Evolutionary conservation across 2,329 filamentous ascomycete species (phyloP), one percentile per base, ranked within the genome.

Genomic region (Clarireedia hainanense): DNA sequence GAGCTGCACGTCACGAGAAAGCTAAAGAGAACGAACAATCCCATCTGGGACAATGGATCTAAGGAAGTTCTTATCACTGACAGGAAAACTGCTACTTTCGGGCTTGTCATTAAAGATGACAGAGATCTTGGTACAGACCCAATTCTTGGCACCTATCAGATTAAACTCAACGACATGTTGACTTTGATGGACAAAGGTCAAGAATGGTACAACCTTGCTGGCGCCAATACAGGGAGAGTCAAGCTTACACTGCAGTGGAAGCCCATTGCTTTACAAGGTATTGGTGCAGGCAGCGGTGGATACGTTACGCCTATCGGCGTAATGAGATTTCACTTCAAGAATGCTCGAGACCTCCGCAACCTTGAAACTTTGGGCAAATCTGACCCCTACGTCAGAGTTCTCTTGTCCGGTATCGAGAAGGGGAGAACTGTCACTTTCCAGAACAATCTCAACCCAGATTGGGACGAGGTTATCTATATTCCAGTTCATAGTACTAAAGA

Each of bases 1-100:
- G 87, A 95, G 69, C 80, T 97, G 4, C 91, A 96, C 65, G 80
- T 84, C 56, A 95, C 91, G 52, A 89, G 91, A 73, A 95, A 91
- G 72, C 80, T 96, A 65, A 99, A 97, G 80, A 86, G 92, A 59
- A 97, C 91, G 58, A 99, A 99, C 74, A 94, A 96, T 65, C 94
- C 94, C 6, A 91, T 99, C 65, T 99, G 91, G 86, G 86, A 92
- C 53, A 87, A 97, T 68, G 89, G 89, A 6, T 88, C 85, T 63
- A 96, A 96, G 73, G 94, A 99, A 68, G 84, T 99, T 64, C 83
- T 99, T 59, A 92, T 99, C 68, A 96, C 91, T 0, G 91, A 99
- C 69, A 86, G 89, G 60, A 95, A 91, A 75, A 85, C 83, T 68
- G 91, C 94, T 56, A 94, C 90, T 69, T 79, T 99, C 52, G 95